Evolutionary conservation across 1,139 yeast genomes (phyloP).

Genomic region (Blastobotrys apis): DNA sequence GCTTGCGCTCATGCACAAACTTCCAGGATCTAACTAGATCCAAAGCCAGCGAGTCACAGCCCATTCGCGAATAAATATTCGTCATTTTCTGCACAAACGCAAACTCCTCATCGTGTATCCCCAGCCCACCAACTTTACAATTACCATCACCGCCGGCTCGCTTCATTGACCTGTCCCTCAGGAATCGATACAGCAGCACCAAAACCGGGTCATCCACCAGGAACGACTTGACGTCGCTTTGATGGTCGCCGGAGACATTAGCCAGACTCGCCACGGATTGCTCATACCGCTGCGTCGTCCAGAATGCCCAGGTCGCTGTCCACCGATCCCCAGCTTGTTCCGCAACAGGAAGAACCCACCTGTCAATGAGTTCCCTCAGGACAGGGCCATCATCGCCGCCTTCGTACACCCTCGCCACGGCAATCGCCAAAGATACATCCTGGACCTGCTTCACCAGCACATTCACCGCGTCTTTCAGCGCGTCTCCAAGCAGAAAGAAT

Average conservation of each 20-base stretch:
- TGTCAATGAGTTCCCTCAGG: slow-evolving; percentile 47
- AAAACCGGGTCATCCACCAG: slow-evolving; percentile 80
- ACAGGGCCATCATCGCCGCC: slow-evolving; percentile 50
- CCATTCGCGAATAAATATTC: slow-evolving; percentile 76
- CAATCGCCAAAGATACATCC: slow-evolving; percentile 71
- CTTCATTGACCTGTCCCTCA: slow-evolving; percentile 43
- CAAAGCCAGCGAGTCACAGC: slow-evolving; percentile 76
- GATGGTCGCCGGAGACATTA: slow-evolving; percentile 32
- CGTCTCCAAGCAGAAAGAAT: slow-evolving; percentile 77
- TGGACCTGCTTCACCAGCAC: slow-evolving; percentile 63
- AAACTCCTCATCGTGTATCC: slow-evolving; percentile 52
- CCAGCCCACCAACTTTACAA: slow-evolving; percentile 3
- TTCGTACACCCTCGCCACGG: slow-evolving; percentile 72
- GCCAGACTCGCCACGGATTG: slow-evolving; percentile 27
- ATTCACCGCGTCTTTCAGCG: slow-evolving; percentile 70
- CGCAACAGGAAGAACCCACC: slow-evolving; percentile 55
- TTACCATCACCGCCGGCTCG: slow-evolving; percentile 12
- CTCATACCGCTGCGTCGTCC: slow-evolving; percentile 46
- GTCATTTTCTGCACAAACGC: slow-evolving; percentile 59
- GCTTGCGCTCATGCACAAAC: slow-evolving; percentile 36
- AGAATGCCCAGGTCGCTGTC: slow-evolving; percentile 77
- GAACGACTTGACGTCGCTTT: slow-evolving; percentile 39
- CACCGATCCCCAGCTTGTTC: slow-evolving; percentile 68
- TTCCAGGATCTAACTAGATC: slow-evolving; percentile 65
- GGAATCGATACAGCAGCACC: slow-evolving; percentile 56